Percentiles rank a stretch among this genome's conserved stretches.
Evolutionary conservation across 2,329 filamentous ascomycete species (phyloP).

Genomic region (Aureobasidium sp.): DNA sequence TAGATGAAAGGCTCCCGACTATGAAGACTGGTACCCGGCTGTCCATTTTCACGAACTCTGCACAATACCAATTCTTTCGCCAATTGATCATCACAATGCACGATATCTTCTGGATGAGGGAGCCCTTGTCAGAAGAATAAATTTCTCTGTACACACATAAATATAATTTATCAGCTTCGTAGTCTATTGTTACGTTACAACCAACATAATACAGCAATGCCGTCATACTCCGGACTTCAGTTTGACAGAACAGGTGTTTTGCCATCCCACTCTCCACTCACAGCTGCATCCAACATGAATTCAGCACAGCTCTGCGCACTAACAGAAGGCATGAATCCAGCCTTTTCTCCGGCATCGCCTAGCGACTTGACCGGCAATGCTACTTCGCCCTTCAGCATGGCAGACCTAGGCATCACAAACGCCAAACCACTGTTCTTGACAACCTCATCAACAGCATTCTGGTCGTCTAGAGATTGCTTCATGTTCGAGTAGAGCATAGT

Average conservation of each 20-base stretch:
- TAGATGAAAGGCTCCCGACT: too few species aligned
- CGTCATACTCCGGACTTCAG: neutral
- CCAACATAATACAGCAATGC: too few species aligned
- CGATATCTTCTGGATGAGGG: too few species aligned
- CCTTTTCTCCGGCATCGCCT: slow-evolving; percentile 37
- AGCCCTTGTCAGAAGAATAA: too few species aligned
- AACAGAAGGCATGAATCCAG: slow-evolving; percentile 34
- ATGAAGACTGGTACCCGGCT: too few species aligned
- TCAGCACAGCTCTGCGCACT: slow-evolving; percentile 36
- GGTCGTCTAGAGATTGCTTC: slow-evolving; percentile 41
- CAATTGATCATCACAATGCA: too few species aligned
- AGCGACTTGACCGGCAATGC: slow-evolving; percentile 33
- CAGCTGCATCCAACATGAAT: slow-evolving; percentile 41
- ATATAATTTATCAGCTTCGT: too few species aligned
- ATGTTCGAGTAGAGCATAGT: slow-evolving; percentile 43
- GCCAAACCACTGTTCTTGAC: slow-evolving; percentile 31
- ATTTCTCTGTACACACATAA: too few species aligned
- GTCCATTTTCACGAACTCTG: too few species aligned
- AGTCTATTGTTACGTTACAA: too few species aligned
- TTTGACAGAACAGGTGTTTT: slow-evolving; percentile 41
- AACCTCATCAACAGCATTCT: slow-evolving; percentile 39
- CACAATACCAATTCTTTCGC: too few species aligned
- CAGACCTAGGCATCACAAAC: slow-evolving; percentile 40
- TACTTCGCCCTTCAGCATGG: slow-evolving; percentile 36
- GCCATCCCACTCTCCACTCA: slow-evolving; percentile 38